Base-by-base conservation (phyloP, 768 basidiomycete species). In the Auriculariales sp. region DNA sequence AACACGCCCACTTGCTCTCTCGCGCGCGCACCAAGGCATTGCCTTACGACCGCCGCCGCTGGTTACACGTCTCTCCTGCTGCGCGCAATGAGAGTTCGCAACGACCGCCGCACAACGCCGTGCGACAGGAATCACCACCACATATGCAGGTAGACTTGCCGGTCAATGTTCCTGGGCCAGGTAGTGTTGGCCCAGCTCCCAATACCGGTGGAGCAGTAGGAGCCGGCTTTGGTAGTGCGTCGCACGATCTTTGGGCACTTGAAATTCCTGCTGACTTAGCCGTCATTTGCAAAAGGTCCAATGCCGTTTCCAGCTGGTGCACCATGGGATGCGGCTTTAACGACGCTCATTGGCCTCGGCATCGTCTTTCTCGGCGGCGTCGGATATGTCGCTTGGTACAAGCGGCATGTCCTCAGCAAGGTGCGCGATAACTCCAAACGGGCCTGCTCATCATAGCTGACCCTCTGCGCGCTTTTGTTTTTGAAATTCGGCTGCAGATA, bases 311-410 rank as follows among this genome's bases (percentile, higher is more conserved):
- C 39, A 11, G 22, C 39, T 4, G 39, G 39, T 15, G 19, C 39
- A 15, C 50, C 28, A 11, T 46, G 50, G 39, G 78, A 82, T 62
- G 77, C 74, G 28, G 69, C 75, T 6, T 57, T 79, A 29, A 80
- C 78, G 6, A 75, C 79, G 0, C 58, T 77, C 12, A 66, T 82
- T 55, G 79, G 79, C n/a, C 63, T 83, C 52, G 69, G 70, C 47
- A 71, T 81, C 64, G 77, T 81, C 5, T 83, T 88, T 56, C 58
- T 75, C 12, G 83, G 85, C 33, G 86, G 88, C 45, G 68, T 83
- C 9, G 73, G 71, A 24, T 88, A 88, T 63, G 64, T 86, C 48
- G 67, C 70, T 27, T 88, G 79, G 83, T 91, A 92, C 67, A 90
- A 91, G 64, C 74, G 70, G 55, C 78, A 81, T 56, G 90, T 92